These are phyloP conservation scores for Talaromyces sp. DNA, from an alignment of 2,329 filamentous ascomycete genomes.

Conservation along the genomic window DNA sequence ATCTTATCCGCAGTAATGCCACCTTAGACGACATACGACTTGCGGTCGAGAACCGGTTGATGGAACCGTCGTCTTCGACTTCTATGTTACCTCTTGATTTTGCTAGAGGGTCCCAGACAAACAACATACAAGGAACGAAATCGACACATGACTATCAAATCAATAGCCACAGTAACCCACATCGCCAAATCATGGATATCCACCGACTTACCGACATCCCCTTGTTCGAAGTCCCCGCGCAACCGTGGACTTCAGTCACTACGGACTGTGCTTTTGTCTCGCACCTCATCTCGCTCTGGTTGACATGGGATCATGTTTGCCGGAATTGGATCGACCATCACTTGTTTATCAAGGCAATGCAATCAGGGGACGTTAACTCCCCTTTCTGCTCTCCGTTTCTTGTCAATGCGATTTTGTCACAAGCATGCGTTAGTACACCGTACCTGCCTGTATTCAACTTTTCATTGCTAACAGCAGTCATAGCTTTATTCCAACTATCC, in stretches of 20 bases:
- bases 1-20: conserved; percentile 19
- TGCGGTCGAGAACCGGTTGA: conserved; percentile 8
- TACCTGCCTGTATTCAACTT: not conserved
- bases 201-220: conserved; percentile 13
- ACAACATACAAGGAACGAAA: not conserved
- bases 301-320: conserved; percentile 26
- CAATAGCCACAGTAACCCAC: not conserved
- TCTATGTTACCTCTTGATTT: not conserved
- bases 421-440: conserved; percentile 24
- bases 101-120: not conserved
- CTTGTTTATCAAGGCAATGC: conserved; percentile 25
- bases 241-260: conserved; percentile 28
- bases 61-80: not conserved
- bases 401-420: conserved; percentile 28
- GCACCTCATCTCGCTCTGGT: conserved; percentile 27
- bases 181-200: conserved; percentile 11
- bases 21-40: conserved; percentile 18
- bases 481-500: conserved; percentile 20
- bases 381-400: conserved; percentile 28
- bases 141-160: not conserved
- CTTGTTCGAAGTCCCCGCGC: conserved; percentile 14
- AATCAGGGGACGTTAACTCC: conserved; percentile 17
- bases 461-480: not conserved
- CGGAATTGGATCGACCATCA: conserved; percentile 25
- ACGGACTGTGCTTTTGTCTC: conserved; percentile 25